phyloP scores from a whole-genome alignment of 306 rosid species.

The Cyclanthera cordifolia region DNA sequence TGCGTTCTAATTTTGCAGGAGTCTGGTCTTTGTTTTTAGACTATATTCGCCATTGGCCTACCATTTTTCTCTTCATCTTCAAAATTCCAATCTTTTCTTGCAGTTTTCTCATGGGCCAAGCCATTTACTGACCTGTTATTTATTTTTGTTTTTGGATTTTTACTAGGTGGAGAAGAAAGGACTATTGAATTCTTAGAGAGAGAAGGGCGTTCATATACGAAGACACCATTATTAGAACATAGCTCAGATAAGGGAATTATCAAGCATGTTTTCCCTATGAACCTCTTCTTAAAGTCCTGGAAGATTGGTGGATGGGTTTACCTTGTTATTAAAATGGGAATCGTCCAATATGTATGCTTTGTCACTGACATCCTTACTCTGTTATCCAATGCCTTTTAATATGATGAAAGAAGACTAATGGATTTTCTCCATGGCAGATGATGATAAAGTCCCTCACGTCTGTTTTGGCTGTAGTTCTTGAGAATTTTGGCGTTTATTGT shows the following conservation, averaged over 20 bases:
- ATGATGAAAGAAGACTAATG: constrained; percentile 14
- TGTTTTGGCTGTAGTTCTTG: constrained; percentile 71
- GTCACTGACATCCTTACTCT: constrained; percentile 4
- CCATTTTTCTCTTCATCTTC: background rate
- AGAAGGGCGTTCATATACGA: constrained; percentile 51
- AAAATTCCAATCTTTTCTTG: background rate
- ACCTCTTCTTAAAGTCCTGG: constrained; percentile 75
- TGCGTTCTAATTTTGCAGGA: constrained; percentile 1
- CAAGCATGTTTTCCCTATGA: constrained; percentile 82
- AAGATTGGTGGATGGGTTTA: constrained; percentile 72
- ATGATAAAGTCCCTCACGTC: constrained; percentile 72
- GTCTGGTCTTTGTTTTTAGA: background rate
- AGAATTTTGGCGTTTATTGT: constrained; percentile 80
- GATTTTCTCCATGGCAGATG: constrained; percentile 54
- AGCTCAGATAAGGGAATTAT: constrained; percentile 48
- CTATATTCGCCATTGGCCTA: background rate
- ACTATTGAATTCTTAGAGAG: constrained; percentile 87
- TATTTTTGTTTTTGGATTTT: background rate
- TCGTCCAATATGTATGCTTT: constrained; percentile 94
- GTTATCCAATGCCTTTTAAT: constrained; percentile 12
- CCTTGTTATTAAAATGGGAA: constrained; percentile 87
- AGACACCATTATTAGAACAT: constrained; percentile 57
- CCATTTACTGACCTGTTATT: background rate
- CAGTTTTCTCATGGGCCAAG: background rate
- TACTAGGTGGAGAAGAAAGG: constrained; percentile 82